A percentile compares a stretch with the other conserved stretches of the same genome.
phyloP scores from a whole-genome alignment of 1,284 basidiomycete species.

The Malassezia sympodialis region DNA sequence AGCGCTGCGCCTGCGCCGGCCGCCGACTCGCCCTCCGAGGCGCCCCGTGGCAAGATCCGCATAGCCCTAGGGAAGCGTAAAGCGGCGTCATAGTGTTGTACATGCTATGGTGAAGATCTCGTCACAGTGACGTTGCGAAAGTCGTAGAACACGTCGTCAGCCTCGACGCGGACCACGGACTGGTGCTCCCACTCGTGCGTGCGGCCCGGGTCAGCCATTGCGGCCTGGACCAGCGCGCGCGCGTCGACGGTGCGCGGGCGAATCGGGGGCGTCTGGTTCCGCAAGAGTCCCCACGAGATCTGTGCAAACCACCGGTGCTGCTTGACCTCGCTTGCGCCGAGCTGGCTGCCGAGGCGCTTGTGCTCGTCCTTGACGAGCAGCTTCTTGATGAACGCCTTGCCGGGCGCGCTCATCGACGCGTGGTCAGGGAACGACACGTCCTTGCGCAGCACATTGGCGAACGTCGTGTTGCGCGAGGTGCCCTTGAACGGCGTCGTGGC shows the following conservation, averaged over 20 bases:
- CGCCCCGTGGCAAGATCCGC: slow-evolving; percentile 10
- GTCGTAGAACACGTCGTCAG: slow-evolving; percentile 2
- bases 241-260: slow-evolving; percentile 56
- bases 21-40: not conserved
- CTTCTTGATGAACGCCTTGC: slow-evolving; percentile 77
- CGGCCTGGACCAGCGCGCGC: slow-evolving; percentile 1
- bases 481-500: slow-evolving; percentile 99
- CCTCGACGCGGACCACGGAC: not conserved
- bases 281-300: slow-evolving; percentile 89
- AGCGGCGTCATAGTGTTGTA: not conserved
- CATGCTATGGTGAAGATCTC: slow-evolving; percentile 3
- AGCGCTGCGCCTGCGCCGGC: not conserved
- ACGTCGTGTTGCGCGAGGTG: slow-evolving; percentile 82
- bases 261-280: slow-evolving; percentile 87
- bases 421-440: slow-evolving; percentile 79
- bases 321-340: slow-evolving; percentile 95
- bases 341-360: slow-evolving; percentile 75
- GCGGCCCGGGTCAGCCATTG: not conserved
- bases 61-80: slow-evolving; percentile 17
- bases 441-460: slow-evolving; percentile 81
- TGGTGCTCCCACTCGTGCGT: slow-evolving; percentile 15
- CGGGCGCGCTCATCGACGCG: slow-evolving; percentile 64
- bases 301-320: slow-evolving; percentile 96
- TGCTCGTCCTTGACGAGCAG: slow-evolving; percentile 87
- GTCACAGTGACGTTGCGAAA: slow-evolving; percentile 11